phyloP scores from a whole-genome alignment of 192 early-diverging fungal species.

The Gonapodya sp. region DNA sequence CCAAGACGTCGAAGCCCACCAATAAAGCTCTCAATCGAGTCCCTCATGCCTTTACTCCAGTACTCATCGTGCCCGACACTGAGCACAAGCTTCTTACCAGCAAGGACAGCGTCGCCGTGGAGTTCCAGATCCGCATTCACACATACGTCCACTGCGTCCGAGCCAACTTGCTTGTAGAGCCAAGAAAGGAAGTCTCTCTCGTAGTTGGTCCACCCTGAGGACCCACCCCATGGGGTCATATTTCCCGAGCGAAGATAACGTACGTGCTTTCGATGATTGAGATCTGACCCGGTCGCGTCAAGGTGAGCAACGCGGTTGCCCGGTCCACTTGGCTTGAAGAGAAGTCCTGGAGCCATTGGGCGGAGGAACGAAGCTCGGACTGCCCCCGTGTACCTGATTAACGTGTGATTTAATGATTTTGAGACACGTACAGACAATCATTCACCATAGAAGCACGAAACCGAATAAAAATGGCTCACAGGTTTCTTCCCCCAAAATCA shows the following conservation, averaged over 20 bases:
- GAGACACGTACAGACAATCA: not conserved
- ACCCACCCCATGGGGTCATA: not conserved
- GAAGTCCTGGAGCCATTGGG: not conserved
- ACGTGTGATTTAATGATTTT: not conserved
- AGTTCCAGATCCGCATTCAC: not conserved
- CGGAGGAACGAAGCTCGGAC: not conserved
- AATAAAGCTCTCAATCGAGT: constrained; percentile 2
- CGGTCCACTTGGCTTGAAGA: not conserved
- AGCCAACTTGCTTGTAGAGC: not conserved
- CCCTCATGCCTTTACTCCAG: constrained; percentile 4
- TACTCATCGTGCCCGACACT: constrained; percentile 7
- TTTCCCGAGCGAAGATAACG: not conserved
- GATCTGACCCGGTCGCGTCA: not conserved
- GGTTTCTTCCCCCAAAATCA: not conserved
- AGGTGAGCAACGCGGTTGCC: not conserved
- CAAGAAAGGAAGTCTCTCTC: not conserved
- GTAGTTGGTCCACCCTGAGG: not conserved
- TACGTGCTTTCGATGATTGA: not conserved
- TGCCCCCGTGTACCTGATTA: not conserved
- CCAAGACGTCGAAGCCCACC: not conserved
- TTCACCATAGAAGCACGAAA: not conserved
- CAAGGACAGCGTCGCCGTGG: not conserved
- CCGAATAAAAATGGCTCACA: not conserved
- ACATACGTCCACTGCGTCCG: not conserved
- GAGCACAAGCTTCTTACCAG: not conserved